Evolutionary conservation across 495 filamentous ascomycete genomes (phyloP).

Genomic region (Xylaria telfairii): DNA sequence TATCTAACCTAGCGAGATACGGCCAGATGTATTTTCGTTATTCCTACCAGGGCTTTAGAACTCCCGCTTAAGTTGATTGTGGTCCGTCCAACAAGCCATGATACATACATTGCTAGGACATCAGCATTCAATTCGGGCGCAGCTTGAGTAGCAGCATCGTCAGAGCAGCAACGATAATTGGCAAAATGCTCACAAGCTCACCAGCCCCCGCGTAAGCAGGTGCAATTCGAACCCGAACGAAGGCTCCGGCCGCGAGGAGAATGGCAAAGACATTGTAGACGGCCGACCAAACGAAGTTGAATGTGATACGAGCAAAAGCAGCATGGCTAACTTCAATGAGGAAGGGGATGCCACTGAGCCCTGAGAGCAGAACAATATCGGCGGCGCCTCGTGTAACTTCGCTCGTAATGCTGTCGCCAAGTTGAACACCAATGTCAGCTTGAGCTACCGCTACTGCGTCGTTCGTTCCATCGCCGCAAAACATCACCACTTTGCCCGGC

Average conservation of each 20-base stretch:
- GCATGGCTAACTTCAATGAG: conserved; percentile 65
- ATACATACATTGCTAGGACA: neutral
- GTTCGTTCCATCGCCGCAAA: conserved; percentile 83
- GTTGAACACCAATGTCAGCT: conserved; percentile 76
- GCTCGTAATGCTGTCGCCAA: conserved; percentile 51
- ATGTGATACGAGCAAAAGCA: conserved; percentile 61
- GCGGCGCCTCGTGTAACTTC: conserved; percentile 73
- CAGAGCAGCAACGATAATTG: conserved; percentile 67
- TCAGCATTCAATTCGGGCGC: neutral
- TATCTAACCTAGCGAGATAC: neutral
- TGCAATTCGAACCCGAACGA: conserved; percentile 65
- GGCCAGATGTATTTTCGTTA: neutral
- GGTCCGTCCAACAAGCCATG: neutral
- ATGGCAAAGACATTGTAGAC: conserved; percentile 79
- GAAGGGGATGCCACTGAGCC: conserved; percentile 62
- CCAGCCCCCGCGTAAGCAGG: conserved; percentile 78
- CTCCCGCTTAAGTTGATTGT: neutral
- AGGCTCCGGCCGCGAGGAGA: conserved; percentile 72
- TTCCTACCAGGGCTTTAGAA: neutral
- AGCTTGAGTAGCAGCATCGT: conserved; percentile 41
- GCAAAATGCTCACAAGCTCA: conserved; percentile 78
- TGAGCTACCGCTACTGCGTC: conserved; percentile 76
- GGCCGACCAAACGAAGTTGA: conserved; percentile 78
- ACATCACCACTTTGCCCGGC: conserved; percentile 57
- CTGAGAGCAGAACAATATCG: conserved; percentile 70